Evolutionary conservation across 1,284 basidiomycete genomes (phyloP), one percentile per base, ranked within the genome.

Genomic region (Ustanciosporium gigantosporum): DNA sequence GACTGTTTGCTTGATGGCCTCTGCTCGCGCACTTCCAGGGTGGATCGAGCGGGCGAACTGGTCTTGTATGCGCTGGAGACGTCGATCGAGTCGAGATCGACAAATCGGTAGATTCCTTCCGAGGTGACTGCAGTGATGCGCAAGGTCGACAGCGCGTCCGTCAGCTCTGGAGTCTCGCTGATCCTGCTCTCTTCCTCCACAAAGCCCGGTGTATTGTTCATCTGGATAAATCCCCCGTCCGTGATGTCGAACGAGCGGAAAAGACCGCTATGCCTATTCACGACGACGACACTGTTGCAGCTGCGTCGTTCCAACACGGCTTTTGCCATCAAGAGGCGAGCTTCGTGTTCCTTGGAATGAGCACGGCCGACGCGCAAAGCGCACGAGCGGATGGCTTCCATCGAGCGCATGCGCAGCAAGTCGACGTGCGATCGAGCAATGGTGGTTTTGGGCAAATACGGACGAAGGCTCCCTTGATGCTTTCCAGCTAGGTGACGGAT

Each of bases 341-440:
- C 36, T 77, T 84, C 36, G 87, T 91, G 41, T 85, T 88, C 59
- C 85, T 89, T 22, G 82, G 89, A 35, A 84, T 88, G 41, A 87
- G 89, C 24, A 88, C 89, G 89, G 80, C 85, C 66, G 83, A 86
- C 66, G 79, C 82, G 21, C 80, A 83, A 15, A 80, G 91, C 56
- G 20, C 53, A 57, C 19, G 53, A 46, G 5, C 82, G 82, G 48
- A 77, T 75, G 8, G 77, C 82, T 22, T 76, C 91, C 31, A 89
- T 88, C 4, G 46, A 79, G 2, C 83, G 83, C 14, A 85, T 81
- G 19, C 82, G 80, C 68, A 81, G 78, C 8, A 79, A 89, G 9
- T 83, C 88, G 57, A 86, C 90, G 51, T 79, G 89, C 29, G 89
- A 89, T 53, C 88, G 90, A 50, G 86, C 88, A 13, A 83, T 84